Evolutionary conservation across 768 basidiomycete genomes (phyloP).

Genomic region (Tremella yokohamensis): DNA sequence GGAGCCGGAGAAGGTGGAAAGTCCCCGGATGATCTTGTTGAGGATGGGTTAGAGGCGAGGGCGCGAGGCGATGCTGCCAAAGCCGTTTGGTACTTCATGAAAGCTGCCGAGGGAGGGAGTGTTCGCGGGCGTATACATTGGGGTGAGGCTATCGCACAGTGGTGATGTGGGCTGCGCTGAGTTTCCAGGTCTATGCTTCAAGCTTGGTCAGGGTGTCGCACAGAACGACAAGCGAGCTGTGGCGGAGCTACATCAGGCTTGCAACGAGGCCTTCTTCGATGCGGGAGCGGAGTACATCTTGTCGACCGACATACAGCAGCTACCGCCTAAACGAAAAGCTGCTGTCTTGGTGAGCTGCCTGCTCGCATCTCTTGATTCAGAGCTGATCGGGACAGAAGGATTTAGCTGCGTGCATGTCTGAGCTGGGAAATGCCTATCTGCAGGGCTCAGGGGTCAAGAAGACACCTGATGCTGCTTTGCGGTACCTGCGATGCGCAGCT

Average conservation of each 20-base stretch:
- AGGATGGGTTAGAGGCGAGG: slow-evolving; percentile 39
- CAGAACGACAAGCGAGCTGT: slow-evolving; percentile 44
- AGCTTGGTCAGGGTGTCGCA: slow-evolving; percentile 47
- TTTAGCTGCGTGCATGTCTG: slow-evolving; percentile 44
- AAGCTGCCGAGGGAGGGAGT: slow-evolving; percentile 47
- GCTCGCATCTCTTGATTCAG: slow-evolving; percentile 10
- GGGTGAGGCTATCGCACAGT: slow-evolving; percentile 24
- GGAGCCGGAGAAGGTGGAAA: slow-evolving; percentile 3
- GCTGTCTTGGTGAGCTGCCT: slow-evolving; percentile 28
- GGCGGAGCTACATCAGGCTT: slow-evolving; percentile 39
- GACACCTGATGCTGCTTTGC: slow-evolving; percentile 38
- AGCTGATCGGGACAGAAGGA: slow-evolving; percentile 30
- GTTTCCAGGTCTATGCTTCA: slow-evolving; percentile 36
- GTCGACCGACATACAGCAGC: slow-evolving; percentile 25
- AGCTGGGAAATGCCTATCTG: slow-evolving; percentile 48
- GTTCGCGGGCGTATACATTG: slow-evolving; percentile 46
- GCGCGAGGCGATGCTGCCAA: slow-evolving; percentile 42
- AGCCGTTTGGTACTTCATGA: slow-evolving; percentile 47
- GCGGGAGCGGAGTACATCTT: slow-evolving; percentile 21
- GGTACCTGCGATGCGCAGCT: slow-evolving; percentile 43
- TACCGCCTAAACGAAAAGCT: slow-evolving; percentile 26
- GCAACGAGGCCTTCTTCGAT: slow-evolving; percentile 32
- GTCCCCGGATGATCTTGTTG: slow-evolving; percentile 38
- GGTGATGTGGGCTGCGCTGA: neutral
- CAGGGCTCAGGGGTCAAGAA: slow-evolving; percentile 48